Base-by-base conservation (phyloP, 2,329 filamentous ascomycete species). In the Arthrinium puccinioides region DNA sequence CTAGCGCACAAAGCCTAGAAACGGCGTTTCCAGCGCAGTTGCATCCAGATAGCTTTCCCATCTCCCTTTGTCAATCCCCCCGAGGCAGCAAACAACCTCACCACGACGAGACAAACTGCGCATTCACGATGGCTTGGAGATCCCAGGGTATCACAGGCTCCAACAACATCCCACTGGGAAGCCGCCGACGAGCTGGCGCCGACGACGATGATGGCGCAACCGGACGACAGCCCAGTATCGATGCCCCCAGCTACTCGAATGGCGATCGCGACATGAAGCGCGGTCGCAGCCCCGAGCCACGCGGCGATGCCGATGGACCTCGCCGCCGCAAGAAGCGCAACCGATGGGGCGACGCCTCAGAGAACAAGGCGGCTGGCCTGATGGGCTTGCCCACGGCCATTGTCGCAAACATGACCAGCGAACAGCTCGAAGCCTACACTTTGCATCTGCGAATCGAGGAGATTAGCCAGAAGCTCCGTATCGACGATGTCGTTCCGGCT, bases 301-400 rank as follows among this genome's bases (percentile, higher is more conserved):
- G 87, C 84, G 64, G 70, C 45, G 73, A 75, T 41, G 60, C 63
- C 35, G 89, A 96, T 64, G 90, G 87, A 41, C 78, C 83, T 45
- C 86, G 85, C 60, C 84, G 84, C 54, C 87, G 92, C 63, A 96
- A 94, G 81, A 97, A 96, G 82, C 84, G 90, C 62, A 98, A 98
- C 63, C 82, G 92, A 59, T 98, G 92, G 92, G 92, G 92, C 49
- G 90, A 97, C 64, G 87, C 87, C 44, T 84, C 87, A 38, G 92
- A 98, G 67, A 98, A 98, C 70, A 98, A 98, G 74, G 92, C 92
- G 42, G 92, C 92, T 40, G 92, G 92, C 48, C 74, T 98, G 44
- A 97, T 98, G 89, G 92, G 92, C 40, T 74, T 98, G 50, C 88
- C 92, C 20, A 98, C 92, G 13, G 87, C 90, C 56, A 97, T 98